These are phyloP conservation scores for Penicillium hordei DNA, from an alignment of 2,329 filamentous ascomycete species.

Conservation along the genomic window DNA sequence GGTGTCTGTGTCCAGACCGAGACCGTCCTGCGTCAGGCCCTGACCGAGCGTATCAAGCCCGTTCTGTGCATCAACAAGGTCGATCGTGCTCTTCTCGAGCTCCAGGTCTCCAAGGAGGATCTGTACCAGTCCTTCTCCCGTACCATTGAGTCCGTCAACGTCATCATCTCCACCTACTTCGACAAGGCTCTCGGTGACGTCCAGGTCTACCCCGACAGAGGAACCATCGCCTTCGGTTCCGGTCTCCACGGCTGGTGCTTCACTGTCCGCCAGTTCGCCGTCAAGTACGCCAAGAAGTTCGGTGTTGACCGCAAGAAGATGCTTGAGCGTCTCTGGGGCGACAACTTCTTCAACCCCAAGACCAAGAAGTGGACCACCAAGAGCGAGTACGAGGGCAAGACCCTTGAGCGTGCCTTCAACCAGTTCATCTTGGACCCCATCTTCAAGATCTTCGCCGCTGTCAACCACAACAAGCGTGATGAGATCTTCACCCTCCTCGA, in stretches of 20 bases:
- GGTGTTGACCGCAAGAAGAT: constrained; percentile 99
- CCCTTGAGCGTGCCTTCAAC: constrained; percentile 97
- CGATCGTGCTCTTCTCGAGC: constrained; percentile 97
- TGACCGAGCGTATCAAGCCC: constrained; percentile 99
- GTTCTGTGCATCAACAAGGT: constrained; percentile 99
- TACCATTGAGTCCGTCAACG: constrained; percentile 99
- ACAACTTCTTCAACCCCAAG: constrained; percentile 99
- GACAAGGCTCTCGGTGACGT: constrained; percentile 97
- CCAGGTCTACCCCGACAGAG: constrained; percentile 97
- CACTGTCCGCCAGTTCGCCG: constrained; percentile 96
- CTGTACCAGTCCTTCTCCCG: constrained; percentile 99
- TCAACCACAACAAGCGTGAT: constrained; percentile 99
- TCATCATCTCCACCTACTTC: constrained; percentile 98
- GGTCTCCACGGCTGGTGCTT: constrained; percentile 99
- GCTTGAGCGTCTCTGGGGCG: constrained; percentile 99
- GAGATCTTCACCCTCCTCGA: constrained; percentile 78
- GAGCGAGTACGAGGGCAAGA: constrained; percentile 78
- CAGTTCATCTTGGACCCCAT: constrained; percentile 99
- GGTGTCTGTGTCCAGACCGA: constrained; percentile 99
- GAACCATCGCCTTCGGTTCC: constrained; percentile 98
- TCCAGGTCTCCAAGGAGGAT: constrained; percentile 98
- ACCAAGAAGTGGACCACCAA: constrained; percentile 99
- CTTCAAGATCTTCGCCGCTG: constrained; percentile 94
- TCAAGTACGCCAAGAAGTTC: constrained; percentile 98
- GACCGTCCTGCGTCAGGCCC: constrained; percentile 97